Conservation (phyloP, 306 rosid genomes). For the Sechiopsis laciniata region DNA sequence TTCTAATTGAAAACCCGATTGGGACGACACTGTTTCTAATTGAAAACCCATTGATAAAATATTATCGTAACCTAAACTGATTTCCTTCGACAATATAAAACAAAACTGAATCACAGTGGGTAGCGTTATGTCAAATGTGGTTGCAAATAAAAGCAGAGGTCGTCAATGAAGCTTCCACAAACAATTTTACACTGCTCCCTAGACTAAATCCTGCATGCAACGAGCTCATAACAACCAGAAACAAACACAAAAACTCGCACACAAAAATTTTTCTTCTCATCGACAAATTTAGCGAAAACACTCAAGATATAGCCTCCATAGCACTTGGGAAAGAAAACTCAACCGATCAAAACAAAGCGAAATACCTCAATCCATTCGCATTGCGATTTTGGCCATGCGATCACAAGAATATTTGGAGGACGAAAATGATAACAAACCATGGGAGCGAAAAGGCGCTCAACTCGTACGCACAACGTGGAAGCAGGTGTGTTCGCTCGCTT, state of each 20-base stretch:
- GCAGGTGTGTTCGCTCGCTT: neutral
- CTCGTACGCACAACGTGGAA: neutral
- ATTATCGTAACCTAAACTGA: neutral
- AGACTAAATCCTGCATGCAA: neutral
- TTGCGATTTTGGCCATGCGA: neutral
- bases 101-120: neutral
- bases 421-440: neutral
- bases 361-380: conserved; percentile 1
- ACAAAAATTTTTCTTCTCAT: neutral
- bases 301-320: neutral
- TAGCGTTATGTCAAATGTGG: neutral
- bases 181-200: neutral
- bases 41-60: too few species aligned
- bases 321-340: neutral
- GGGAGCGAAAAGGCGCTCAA: too few species aligned
- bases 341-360: neutral
- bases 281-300: neutral
- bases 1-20: too few species aligned
- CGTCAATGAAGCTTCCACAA: neutral
- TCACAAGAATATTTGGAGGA: neutral
- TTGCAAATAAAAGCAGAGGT: conserved; percentile 1
- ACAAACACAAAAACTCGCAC: neutral
- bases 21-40: too few species aligned
- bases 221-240: neutral
- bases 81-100: neutral